These are phyloP conservation scores for Saposhnikovia divaricata DNA, from an alignment of 129 eudicot genomes.

Conservation along the genomic window DNA sequence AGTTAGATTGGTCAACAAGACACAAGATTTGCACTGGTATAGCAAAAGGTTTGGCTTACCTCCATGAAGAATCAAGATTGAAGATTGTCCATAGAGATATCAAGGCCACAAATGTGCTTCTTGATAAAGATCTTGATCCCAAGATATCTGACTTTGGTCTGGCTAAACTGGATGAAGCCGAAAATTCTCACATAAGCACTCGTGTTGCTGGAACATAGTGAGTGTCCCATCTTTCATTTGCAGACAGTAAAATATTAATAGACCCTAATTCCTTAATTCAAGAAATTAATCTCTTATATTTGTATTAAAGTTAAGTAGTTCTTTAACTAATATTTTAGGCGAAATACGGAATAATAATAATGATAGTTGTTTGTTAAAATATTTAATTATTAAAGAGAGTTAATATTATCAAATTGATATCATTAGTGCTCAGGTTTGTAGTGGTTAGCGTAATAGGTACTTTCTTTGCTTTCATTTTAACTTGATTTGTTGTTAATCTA, in stretches of 20 bases:
- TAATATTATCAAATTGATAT: no score
- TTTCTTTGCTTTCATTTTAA: background rate
- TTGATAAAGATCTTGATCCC: conserved; percentile 36
- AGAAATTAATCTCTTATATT: background rate
- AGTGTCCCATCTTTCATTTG: conserved; percentile 11
- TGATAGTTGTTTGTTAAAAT: no score
- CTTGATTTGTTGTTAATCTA: background rate
- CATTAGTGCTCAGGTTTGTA: no score
- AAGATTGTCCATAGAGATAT: conserved; percentile 57
- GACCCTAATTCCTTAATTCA: background rate
- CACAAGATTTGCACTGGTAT: conserved; percentile 42
- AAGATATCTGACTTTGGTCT: conserved; percentile 60
- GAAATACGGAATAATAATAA: background rate
- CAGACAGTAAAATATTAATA: background rate
- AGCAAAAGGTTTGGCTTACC: conserved; percentile 53
- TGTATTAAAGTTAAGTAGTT: background rate
- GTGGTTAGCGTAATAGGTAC: no score
- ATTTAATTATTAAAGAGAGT: no score
- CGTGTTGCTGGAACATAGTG: conserved; percentile 56
- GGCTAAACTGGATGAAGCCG: conserved; percentile 49
- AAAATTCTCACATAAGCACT: conserved; percentile 53
- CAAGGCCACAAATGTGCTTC: conserved; percentile 57
- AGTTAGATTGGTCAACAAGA: conserved; percentile 48
- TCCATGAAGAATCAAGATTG: conserved; percentile 49
- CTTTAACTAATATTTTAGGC: background rate